These are phyloP conservation scores for Alternaria longipes DNA, from an alignment of 2,329 filamentous ascomycete genomes.

Conservation along the genomic window DNA sequence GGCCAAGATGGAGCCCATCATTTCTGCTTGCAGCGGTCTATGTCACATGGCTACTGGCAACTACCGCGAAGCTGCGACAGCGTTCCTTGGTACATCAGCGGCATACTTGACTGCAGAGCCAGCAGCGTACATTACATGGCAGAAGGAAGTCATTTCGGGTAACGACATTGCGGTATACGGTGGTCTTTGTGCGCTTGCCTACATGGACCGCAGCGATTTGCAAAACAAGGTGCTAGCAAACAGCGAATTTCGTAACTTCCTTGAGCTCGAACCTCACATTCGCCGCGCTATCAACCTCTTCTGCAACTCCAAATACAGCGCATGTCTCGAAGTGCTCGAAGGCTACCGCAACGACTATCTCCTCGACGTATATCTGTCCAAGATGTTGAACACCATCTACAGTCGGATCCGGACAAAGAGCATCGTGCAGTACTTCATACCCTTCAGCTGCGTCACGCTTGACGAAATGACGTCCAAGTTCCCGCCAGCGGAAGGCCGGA, in stretches of 20 bases:
- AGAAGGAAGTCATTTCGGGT: constrained; percentile 76
- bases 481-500: constrained; percentile 58
- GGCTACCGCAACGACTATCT: constrained; percentile 84
- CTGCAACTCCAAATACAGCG: constrained; percentile 87
- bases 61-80: constrained; percentile 73
- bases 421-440: constrained; percentile 90
- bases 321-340: constrained; percentile 83
- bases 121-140: constrained; percentile 62
- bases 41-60: constrained; percentile 65
- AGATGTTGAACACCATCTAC: constrained; percentile 76
- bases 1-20: constrained; percentile 69
- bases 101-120: constrained; percentile 53
- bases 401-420: constrained; percentile 83
- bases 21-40: constrained; percentile 70
- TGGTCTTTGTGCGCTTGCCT: constrained; percentile 86
- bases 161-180: constrained; percentile 95
- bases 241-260: constrained; percentile 83
- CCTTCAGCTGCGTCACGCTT: constrained; percentile 87
- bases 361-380: constrained; percentile 86
- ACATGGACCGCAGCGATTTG: constrained; percentile 82
- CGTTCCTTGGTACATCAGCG: constrained; percentile 73
- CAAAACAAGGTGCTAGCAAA: constrained; percentile 82
- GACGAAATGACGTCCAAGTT: constrained; percentile 82
- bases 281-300: constrained; percentile 90
- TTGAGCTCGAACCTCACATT: constrained; percentile 93